Conservation (phyloP, 2,329 filamentous ascomycete species). For the Diaporthe ilicicola region DNA sequence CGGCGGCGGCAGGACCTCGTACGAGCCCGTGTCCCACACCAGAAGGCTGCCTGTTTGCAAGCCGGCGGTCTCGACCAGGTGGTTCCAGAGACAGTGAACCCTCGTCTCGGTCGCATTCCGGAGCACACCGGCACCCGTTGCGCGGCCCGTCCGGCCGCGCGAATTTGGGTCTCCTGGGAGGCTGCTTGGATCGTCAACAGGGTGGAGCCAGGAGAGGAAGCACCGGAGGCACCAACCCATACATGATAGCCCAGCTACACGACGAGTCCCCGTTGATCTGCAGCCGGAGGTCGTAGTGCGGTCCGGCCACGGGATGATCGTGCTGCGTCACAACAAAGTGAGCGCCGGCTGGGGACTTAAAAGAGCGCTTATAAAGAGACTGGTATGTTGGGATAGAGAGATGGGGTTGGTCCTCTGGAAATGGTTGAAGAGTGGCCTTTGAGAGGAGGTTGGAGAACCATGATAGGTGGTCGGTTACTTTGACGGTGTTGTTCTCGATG, state of each 20-base stretch:
- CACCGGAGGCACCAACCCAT: slow-evolving; percentile 43
- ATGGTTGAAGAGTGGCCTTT: slow-evolving; percentile 37
- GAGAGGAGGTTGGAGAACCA: slow-evolving; percentile 48
- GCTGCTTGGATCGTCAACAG: slow-evolving; percentile 36
- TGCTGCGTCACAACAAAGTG: slow-evolving; percentile 79
- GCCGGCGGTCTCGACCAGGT: slow-evolving; percentile 67
- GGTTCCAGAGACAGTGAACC: slow-evolving; percentile 70
- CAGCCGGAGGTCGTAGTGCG: slow-evolving; percentile 74
- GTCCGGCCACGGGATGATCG: slow-evolving; percentile 74
- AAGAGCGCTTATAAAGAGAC: slow-evolving; percentile 47
- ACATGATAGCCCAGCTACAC: slow-evolving; percentile 72
- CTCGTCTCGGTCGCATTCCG: slow-evolving; percentile 70
- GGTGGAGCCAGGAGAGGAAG: not conserved
- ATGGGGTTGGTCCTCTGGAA: slow-evolving; percentile 38
- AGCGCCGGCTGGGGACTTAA: slow-evolving; percentile 45
- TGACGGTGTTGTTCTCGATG: slow-evolving; percentile 50
- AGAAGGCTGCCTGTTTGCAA: slow-evolving; percentile 63
- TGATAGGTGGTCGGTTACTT: slow-evolving; percentile 48
- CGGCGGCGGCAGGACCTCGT: slow-evolving; percentile 58
- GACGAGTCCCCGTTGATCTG: slow-evolving; percentile 75
- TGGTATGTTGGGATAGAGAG: slow-evolving; percentile 47
- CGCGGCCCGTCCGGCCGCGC: slow-evolving; percentile 10
- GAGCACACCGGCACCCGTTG: slow-evolving; percentile 49
- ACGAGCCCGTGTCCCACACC: slow-evolving; percentile 71
- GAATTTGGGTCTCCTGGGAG: slow-evolving; percentile 67